phyloP scores from a whole-genome alignment of 495 filamentous ascomycete species.

The Aspergillus cavernicola region DNA sequence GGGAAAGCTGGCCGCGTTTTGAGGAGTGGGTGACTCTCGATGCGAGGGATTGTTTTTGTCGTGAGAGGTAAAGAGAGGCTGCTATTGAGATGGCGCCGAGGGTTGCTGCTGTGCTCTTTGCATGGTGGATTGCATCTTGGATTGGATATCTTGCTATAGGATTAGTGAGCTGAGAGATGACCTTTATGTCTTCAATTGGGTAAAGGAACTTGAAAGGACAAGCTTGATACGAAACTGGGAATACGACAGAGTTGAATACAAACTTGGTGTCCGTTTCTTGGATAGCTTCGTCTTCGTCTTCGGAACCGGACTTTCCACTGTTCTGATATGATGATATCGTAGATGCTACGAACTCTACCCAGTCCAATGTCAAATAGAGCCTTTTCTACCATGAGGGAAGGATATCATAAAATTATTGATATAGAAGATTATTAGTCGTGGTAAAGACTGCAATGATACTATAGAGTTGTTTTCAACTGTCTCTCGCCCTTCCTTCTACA shows the following conservation, averaged over 20 bases:
- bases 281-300: neutral
- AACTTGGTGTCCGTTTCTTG: slow-evolving; percentile 1
- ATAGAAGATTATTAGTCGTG: no score
- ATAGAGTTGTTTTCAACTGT: no score
- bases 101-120: neutral
- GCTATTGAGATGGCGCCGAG: slow-evolving; percentile 1
- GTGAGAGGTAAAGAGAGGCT: slow-evolving; percentile 1
- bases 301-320: no score
- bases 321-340: no score
- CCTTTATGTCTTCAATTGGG: no score
- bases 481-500: no score
- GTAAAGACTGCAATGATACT: neutral
- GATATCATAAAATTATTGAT: neutral
- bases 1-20: slow-evolving; percentile 1
- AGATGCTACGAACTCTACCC: no score
- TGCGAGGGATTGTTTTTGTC: neutral
- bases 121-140: neutral
- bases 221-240: neutral
- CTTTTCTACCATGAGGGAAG: no score
- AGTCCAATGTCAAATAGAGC: no score
- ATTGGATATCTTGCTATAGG: no score
- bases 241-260: neutral
- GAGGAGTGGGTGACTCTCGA: neutral
- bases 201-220: no score
- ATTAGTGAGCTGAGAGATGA: no score